A percentile compares a stretch with the other conserved stretches of the same genome.
Evolutionary conservation across 108 stramenopile species (phyloP).

Genomic region (Skeletonema potamos): DNA sequence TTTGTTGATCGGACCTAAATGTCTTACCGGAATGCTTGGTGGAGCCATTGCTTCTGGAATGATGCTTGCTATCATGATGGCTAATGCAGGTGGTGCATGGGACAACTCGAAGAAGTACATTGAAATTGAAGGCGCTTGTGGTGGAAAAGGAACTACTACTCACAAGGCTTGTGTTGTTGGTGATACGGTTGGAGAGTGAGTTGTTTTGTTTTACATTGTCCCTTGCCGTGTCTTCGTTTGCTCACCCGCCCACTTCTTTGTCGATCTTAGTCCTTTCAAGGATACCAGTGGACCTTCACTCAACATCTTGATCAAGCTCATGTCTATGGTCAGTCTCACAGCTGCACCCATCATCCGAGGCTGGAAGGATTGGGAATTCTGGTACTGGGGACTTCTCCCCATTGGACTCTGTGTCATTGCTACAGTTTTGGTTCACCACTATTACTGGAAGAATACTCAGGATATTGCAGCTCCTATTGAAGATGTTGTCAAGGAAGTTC

Average conservation of each 20-base stretch:
- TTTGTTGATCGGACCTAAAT: conserved; percentile 75
- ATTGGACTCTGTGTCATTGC: conserved; percentile 64
- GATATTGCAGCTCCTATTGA: conserved; percentile 47
- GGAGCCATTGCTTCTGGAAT: conserved; percentile 84
- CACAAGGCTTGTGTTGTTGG: conserved; percentile 96
- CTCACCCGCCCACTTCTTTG: neutral
- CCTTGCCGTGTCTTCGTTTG: neutral
- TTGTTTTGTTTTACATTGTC: neutral
- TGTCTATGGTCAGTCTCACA: conserved; percentile 85
- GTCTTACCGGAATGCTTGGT: conserved; percentile 76
- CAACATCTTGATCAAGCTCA: conserved; percentile 94
- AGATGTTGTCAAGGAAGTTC: conserved; percentile 10
- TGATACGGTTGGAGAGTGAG: conserved; percentile 91
- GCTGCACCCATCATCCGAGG: conserved; percentile 71
- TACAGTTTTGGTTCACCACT: conserved; percentile 51
- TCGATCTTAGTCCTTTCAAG: conserved; percentile 68
- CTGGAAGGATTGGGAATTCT: conserved; percentile 58
- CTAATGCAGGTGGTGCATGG: conserved; percentile 97
- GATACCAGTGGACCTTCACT: conserved; percentile 89
- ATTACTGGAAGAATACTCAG: conserved; percentile 48
- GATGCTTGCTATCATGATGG: conserved; percentile 94
- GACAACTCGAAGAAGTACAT: conserved; percentile 97
- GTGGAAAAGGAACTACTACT: conserved; percentile 84
- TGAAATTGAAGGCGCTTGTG: conserved; percentile 60
- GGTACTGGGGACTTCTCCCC: conserved; percentile 77